Percentiles rank a stretch among this genome's conserved stretches.
Conservation (phyloP, 106 monocot genomes). For the Posidonia australis region DNA sequence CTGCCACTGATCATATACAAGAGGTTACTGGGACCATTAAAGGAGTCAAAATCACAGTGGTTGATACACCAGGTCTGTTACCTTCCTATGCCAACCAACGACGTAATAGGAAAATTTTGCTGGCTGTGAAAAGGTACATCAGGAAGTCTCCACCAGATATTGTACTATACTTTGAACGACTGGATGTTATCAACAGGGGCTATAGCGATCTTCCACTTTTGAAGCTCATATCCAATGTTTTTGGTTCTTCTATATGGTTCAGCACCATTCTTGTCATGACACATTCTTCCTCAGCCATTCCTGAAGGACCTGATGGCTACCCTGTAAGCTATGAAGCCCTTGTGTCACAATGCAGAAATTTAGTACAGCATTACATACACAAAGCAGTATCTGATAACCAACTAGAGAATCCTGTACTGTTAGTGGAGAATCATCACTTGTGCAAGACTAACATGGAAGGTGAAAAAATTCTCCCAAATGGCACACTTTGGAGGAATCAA, state of each 20-base stretch:
- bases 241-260: slow-evolving; percentile 89
- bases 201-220: slow-evolving; percentile 42
- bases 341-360: slow-evolving; percentile 19
- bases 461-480: slow-evolving; percentile 70
- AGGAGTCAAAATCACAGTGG: slow-evolving; percentile 63
- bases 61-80: slow-evolving; percentile 83
- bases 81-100: slow-evolving; percentile 27
- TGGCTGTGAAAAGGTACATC: slow-evolving; percentile 48
- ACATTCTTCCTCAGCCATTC: slow-evolving; percentile 50
- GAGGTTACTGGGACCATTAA: slow-evolving; percentile 53
- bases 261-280: slow-evolving; percentile 78
- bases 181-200: slow-evolving; percentile 35
- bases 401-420: slow-evolving; percentile 52
- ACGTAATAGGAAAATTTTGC: slow-evolving; percentile 53
- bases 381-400: slow-evolving; percentile 32
- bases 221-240: slow-evolving; percentile 72
- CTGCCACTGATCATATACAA: slow-evolving; percentile 51
- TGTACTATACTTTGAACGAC: slow-evolving; percentile 71
- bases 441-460: slow-evolving; percentile 45
- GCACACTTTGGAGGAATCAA: slow-evolving; percentile 47
- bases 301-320: slow-evolving; percentile 54
- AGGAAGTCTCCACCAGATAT: slow-evolving; percentile 73
- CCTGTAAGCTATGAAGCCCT: slow-evolving; percentile 42
- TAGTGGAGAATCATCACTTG: slow-evolving; percentile 67
- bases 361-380: slow-evolving; percentile 53